Evolutionary conservation across 371 early-diverging fungal species (phyloP).

Genomic region (Syncephalastrum monosporum): DNA sequence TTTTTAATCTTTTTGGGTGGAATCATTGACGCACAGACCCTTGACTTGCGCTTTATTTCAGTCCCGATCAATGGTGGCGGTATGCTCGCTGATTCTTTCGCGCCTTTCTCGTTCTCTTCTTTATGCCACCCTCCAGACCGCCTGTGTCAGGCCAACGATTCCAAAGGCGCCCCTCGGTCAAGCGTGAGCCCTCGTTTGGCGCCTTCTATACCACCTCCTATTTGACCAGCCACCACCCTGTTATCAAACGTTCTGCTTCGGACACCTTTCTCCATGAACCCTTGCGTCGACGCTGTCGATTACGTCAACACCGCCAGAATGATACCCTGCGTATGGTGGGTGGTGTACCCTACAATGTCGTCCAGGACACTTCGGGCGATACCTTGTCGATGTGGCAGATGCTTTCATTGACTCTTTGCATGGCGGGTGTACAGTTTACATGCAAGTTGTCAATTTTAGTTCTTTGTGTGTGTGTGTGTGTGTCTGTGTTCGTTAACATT

Average conservation of each 20-base stretch:
- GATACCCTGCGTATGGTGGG: no score
- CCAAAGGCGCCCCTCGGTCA: constrained; percentile 4
- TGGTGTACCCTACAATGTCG: not conserved
- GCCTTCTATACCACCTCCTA: constrained; percentile 17
- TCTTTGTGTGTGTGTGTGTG: no score
- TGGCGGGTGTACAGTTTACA: constrained; percentile 68
- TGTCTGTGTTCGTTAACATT: constrained; percentile 3
- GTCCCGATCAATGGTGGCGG: no score
- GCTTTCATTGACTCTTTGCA: constrained; percentile 52
- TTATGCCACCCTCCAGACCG: constrained; percentile 8
- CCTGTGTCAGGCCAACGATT: constrained; percentile 2
- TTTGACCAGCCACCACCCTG: constrained; percentile 7
- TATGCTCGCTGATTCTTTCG: constrained; percentile 1
- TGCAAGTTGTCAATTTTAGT: constrained; percentile 33
- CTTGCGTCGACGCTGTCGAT: constrained; percentile 2
- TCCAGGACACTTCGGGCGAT: constrained; percentile 4
- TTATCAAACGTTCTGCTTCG: constrained; percentile 11
- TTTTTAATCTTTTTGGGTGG: no score
- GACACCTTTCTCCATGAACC: constrained; percentile 14
- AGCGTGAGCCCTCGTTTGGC: constrained; percentile 6
- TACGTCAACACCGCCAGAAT: constrained; percentile 3
- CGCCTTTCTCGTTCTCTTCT: not conserved
- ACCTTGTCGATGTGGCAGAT: constrained; percentile 27
- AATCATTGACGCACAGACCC: no score
- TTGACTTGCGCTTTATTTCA: no score